phyloP scores from a whole-genome alignment of 495 filamentous ascomycete genomes.

The Aspergillus incahuasiensis region DNA sequence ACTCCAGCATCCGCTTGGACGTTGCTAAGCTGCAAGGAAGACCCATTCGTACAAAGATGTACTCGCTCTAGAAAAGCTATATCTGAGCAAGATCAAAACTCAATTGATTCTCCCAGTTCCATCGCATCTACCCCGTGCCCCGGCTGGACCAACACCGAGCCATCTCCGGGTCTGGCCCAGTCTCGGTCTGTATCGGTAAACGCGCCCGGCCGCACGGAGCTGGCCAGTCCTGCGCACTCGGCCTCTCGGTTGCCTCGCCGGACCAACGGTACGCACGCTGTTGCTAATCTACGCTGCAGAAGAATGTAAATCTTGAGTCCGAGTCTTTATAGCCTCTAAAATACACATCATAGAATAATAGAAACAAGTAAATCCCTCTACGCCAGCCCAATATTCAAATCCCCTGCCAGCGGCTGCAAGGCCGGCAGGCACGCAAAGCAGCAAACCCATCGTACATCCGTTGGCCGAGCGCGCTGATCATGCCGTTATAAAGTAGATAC shows the following conservation, averaged over 20 bases:
- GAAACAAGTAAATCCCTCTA: slow-evolving; percentile 10
- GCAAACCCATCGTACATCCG: slow-evolving; percentile 19
- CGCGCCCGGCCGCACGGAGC: slow-evolving; percentile 37
- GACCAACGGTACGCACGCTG: background rate
- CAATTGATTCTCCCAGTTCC: too few relatives aligned
- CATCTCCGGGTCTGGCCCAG: slow-evolving; percentile 19
- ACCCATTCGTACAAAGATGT: too few relatives aligned
- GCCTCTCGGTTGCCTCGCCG: background rate
- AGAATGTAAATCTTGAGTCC: background rate
- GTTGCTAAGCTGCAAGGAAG: background rate
- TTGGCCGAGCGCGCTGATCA: slow-evolving; percentile 18
- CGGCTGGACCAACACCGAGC: slow-evolving; percentile 9
- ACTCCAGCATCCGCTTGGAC: background rate
- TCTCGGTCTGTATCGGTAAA: slow-evolving; percentile 37
- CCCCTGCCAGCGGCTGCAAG: background rate
- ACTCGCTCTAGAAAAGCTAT: too few relatives aligned
- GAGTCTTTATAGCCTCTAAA: background rate
- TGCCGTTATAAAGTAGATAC: slow-evolving; percentile 11
- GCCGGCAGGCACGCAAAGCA: slow-evolving; percentile 11
- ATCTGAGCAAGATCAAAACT: too few relatives aligned
- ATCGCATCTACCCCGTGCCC: background rate
- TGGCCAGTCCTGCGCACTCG: background rate
- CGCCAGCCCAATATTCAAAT: slow-evolving; percentile 9
- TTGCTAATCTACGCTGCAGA: background rate
- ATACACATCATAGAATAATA: slow-evolving; percentile 9